Evolutionary conservation across 2,329 filamentous ascomycete genomes (phyloP), one percentile per base, ranked within the genome.

Genomic region (Helicocarpus griseus): DNA sequence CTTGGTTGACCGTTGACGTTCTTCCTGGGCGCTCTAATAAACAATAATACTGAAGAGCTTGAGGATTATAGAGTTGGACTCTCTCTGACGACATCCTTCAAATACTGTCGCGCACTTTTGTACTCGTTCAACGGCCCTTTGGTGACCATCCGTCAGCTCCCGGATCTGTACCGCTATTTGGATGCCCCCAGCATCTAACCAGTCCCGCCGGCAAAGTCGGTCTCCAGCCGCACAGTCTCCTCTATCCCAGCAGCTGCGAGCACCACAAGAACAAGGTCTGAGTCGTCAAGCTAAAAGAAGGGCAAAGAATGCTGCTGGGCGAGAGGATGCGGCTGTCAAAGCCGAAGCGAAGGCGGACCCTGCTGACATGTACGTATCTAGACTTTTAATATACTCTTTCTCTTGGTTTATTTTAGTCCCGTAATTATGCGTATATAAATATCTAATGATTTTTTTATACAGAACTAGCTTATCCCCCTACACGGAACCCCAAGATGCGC

Each of bases 111-210:
- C 45, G 7, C 13, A 11, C 19, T 17, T 47, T 35, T 9, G 11
- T 36, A 13, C 29, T 2, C 21, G 17, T 36, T 36, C 58, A 58
- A 64, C 62, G 63, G 63, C 61, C 51, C 26, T 45, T 48, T 49
- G 54, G 63, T 65, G 64, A 64, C 19, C 59, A 57, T 57, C 54
- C 54, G 60, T 19, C n/a, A 41, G 35, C 14, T 13, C 13, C 28
- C 26, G 24, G 29, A 45, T 29, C 14, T 40, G 44, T 44, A 17
- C 39, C 49, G 40, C 58, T 58, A 63, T 61, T 70, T 71, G 66
- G 63, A 72, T 72, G 69, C 67, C 64, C 64, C 66, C 67, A 61
- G 63, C 64, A 52, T 66, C 66, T 59, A 68, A 69, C 63, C 63
- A 67, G 51, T 65, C 64, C 58, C 64, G 61, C 61, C 68, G 65